phyloP scores from a whole-genome alignment of 164 flowering plant genomes.

The Aristolochia contorta region DNA sequence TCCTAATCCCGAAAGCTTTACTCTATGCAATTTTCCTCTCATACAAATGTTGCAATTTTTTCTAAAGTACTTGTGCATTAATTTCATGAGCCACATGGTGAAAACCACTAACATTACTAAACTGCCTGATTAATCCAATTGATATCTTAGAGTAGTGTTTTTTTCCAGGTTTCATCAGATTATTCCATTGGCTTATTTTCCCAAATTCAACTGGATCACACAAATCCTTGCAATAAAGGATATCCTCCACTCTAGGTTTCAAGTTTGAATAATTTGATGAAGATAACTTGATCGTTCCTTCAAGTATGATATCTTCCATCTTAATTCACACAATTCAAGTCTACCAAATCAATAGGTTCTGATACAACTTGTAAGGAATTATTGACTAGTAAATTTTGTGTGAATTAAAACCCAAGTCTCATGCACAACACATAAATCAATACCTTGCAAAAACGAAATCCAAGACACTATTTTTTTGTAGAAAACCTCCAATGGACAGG shows the following conservation, averaged over 20 bases:
- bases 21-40: not conserved
- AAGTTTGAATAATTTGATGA: not conserved
- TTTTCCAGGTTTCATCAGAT: not conserved
- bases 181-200: not conserved
- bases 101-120: not conserved
- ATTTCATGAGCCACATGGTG: not conserved
- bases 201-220: not conserved
- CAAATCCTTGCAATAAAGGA: not conserved
- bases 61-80: not conserved
- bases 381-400: too few relatives aligned
- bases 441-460: too few relatives aligned
- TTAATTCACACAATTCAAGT: too few relatives aligned
- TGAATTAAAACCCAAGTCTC: too few relatives aligned
- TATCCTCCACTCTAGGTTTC: not conserved
- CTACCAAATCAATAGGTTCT: too few relatives aligned
- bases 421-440: too few relatives aligned
- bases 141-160: not conserved
- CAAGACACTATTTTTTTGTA: too few relatives aligned
- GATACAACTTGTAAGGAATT: too few relatives aligned
- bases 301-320: too few relatives aligned
- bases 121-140: not conserved
- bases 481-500: too few relatives aligned
- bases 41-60: not conserved
- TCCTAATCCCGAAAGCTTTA: not conserved
- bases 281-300: not conserved